A percentile compares a stretch with the other conserved stretches of the same genome.
phyloP scores from a whole-genome alignment of 345 rosid genomes.

The Erucastrum elatum region DNA sequence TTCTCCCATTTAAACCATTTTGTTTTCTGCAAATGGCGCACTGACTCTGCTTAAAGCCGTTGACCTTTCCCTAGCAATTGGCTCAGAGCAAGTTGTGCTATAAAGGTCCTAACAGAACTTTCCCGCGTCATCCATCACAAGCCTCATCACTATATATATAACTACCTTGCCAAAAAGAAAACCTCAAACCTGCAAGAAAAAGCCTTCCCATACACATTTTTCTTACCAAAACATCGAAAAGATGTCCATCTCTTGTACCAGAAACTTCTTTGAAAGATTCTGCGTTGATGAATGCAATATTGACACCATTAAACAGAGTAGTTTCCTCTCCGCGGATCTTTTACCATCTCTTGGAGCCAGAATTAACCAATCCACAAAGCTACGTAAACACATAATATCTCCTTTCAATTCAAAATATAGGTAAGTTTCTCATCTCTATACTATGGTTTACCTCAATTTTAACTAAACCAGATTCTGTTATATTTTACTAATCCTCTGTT shows the following conservation, averaged over 20 bases:
- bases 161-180: slow-evolving; percentile 38
- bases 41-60: neutral
- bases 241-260: slow-evolving; percentile 59
- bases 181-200: slow-evolving; percentile 32
- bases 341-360: slow-evolving; percentile 94
- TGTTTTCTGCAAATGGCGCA: neutral
- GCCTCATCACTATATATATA: slow-evolving; percentile 50
- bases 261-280: slow-evolving; percentile 77
- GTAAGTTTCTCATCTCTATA: slow-evolving; percentile 37
- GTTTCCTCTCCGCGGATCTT: slow-evolving; percentile 78
- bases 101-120: slow-evolving; percentile 37
- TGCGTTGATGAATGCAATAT: slow-evolving; percentile 62
- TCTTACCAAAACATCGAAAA: slow-evolving; percentile 7
- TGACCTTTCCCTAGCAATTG: slow-evolving; percentile 8
- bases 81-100: slow-evolving; percentile 40
- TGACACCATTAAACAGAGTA: slow-evolving; percentile 48
- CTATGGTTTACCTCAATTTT: neutral
- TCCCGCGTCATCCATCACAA: slow-evolving; percentile 55
- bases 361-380: slow-evolving; percentile 79
- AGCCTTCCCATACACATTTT: slow-evolving; percentile 23
- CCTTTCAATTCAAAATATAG: slow-evolving; percentile 75
- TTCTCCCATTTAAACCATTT: neutral
- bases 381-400: slow-evolving; percentile 71
- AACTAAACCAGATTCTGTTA: neutral
- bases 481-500: slow-evolving; percentile 31